Base-by-base conservation (phyloP, 2,329 filamentous ascomycete species). In the Talaromyces atroroseus region DNA sequence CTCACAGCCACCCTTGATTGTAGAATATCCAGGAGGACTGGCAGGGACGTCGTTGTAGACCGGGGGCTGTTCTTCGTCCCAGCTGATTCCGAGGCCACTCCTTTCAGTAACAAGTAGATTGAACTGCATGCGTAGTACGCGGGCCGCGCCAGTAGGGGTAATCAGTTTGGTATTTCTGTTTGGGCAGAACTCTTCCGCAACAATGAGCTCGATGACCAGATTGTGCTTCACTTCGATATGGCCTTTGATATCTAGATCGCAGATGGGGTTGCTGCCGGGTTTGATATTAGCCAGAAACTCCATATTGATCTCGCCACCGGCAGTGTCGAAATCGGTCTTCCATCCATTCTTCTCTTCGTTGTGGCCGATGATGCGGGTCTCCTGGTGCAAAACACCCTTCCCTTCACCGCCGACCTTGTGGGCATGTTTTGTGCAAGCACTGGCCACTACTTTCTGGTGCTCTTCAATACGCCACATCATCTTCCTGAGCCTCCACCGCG, bases 51-150 rank as follows among this genome's bases (percentile, higher is more conserved):
- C 90, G 72, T 94, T 88, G 74, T 99, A 99, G 63, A 95, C 83
- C 0, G 92, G 92, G 12, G 92, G 92, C 67, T 89, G 86, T 77
- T 99, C 92, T 74, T 96, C 92, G 64, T 97, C 92, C 92, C 94
- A 99, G 64, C 88, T 90, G 65, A 99, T 92, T 51, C 92, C 92
- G 69, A 96, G 82, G 18, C 92, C 92, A 20, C 83, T 83, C 58
- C 89, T 83, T 74, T 95, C 88, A 3, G 92, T 96, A 55, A 97
- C 81, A 57, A 85, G 78, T 53, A 94, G 80, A 65, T 83, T 84
- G 77, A 96, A 97, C 70, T 95, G 90, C 82, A 96, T 96, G 62
- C 92, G 83, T 59, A 99, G 79, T 52, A 97, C 92, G 61, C 92
- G 84, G 0, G 92, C 94, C 2, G 91, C 88, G 59, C 92, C 92